A percentile compares a stretch with the other conserved stretches of the same genome.
phyloP scores from a whole-genome alignment of 768 basidiomycete species.

The Clitopilus hobsonii region DNA sequence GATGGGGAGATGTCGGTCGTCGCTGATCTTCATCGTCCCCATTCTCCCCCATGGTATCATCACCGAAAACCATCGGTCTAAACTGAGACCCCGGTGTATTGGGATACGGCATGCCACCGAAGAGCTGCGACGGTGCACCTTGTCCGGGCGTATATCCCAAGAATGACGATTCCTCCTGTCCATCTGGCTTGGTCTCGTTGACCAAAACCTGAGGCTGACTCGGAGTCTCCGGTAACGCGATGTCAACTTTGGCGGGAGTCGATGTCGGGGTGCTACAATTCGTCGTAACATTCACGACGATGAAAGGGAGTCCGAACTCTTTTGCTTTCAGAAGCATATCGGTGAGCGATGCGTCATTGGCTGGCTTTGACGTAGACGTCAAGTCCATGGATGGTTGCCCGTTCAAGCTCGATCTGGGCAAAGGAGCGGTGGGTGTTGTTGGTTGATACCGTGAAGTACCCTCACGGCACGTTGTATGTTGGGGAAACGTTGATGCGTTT shows the following conservation, averaged over 20 bases:
- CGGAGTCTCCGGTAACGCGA: background rate
- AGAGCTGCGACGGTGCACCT: background rate
- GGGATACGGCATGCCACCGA: no score
- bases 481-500: no score
- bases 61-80: no score
- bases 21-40: background rate
- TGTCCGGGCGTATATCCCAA: background rate
- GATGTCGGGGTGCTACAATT: background rate
- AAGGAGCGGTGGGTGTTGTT: no score
- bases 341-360: background rate
- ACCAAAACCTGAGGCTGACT: background rate
- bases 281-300: background rate
- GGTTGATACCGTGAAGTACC: no score
- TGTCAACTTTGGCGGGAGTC: background rate
- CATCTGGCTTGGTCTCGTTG: no score
- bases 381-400: no score
- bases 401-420: no score
- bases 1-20: background rate
- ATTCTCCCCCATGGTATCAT: background rate
- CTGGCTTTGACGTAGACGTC: background rate
- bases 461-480: no score
- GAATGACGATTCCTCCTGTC: background rate
- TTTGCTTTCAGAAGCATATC: background rate
- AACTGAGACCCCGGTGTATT: no score
- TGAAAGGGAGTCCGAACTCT: background rate